Percentiles rank a stretch among this genome's conserved stretches.
These are phyloP conservation scores for Spirogloea muscicola DNA, from an alignment of 139 green algal genomes.

Conservation along the genomic window DNA sequence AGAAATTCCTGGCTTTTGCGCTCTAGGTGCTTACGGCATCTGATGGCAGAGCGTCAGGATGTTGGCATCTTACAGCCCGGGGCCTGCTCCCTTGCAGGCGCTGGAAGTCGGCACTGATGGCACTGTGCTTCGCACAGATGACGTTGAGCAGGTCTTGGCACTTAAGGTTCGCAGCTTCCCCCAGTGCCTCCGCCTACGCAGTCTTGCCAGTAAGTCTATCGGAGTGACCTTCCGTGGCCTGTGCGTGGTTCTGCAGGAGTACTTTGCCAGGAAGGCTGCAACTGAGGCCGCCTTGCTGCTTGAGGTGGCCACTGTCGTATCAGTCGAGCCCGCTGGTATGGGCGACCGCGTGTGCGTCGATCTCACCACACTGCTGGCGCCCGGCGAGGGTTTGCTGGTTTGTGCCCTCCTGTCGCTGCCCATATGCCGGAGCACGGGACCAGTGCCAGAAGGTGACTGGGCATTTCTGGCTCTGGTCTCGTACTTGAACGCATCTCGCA, in stretches of 20 bases:
- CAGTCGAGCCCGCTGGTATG: constrained; percentile 62
- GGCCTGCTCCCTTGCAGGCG: constrained; percentile 70
- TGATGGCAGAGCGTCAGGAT: too few relatives aligned
- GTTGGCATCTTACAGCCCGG: too few relatives aligned
- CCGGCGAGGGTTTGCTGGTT: constrained; percentile 81
- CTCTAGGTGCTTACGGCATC: too few relatives aligned
- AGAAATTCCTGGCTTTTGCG: too few relatives aligned
- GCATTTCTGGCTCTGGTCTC: too few relatives aligned
- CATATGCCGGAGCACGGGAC: too few relatives aligned
- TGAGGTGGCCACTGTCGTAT: constrained; percentile 50
- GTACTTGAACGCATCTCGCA: too few relatives aligned
- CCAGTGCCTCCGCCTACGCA: background rate
- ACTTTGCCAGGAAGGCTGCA: background rate
- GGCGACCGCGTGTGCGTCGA: constrained; percentile 88
- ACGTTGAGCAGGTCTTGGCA: constrained; percentile 58
- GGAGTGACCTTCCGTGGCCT: too few relatives aligned
- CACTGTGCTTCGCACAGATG: constrained; percentile 71
- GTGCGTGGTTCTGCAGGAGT: too few relatives aligned
- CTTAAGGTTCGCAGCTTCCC: constrained; percentile 7
- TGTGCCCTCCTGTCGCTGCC: background rate
- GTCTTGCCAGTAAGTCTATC: background rate
- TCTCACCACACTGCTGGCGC: constrained; percentile 61
- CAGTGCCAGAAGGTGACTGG: too few relatives aligned
- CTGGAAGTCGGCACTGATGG: constrained; percentile 75
- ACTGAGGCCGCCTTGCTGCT: constrained; percentile 9